A percentile compares a stretch with the other conserved stretches of the same genome.
Conservation (phyloP, 129 eudicot genomes). For the carrot (Daucus carota) region DH1_v3.0 NC_030386.2:34871001-34871500, state of each 20-base stretch:
- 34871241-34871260: background rate
- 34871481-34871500: conserved; percentile 87
- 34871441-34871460: conserved; percentile 76
- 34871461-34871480: conserved; percentile 75
- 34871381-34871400: conserved; percentile 47
- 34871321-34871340: background rate
- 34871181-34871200: background rate
- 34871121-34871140: too few relatives aligned
- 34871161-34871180: background rate
- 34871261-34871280: background rate
- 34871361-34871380: conserved; percentile 49
- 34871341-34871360: background rate
- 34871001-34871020: background rate
- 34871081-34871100: too few relatives aligned
- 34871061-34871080: too few relatives aligned
- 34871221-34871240: too few relatives aligned
- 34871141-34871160: background rate
- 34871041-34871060: too few relatives aligned
- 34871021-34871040: background rate
- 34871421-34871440: conserved; percentile 71
- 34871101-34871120: too few relatives aligned
- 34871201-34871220: background rate
- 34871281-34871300: background rate
- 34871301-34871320: background rate
- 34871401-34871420: conserved; percentile 76